phyloP scores from a whole-genome alignment of 202 grass and related monocot genomes.

The Digitaria exilis region DNA sequence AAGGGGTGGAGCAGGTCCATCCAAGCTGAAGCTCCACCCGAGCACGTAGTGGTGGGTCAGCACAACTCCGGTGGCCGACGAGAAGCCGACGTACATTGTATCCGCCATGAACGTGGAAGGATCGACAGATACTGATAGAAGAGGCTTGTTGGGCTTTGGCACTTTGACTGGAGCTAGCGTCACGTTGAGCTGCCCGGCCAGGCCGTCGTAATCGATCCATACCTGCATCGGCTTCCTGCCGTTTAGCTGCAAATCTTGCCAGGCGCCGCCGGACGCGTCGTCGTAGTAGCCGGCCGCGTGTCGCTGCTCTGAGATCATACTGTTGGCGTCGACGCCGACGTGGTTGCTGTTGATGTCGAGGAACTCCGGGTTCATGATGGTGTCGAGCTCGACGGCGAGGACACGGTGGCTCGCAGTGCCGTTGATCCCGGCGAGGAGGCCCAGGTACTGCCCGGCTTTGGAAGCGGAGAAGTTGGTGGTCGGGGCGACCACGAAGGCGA shows the following conservation, averaged over 20 bases:
- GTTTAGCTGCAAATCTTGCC: slow-evolving; percentile 20
- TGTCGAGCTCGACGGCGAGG: slow-evolving; percentile 48
- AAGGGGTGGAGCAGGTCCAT: slow-evolving; percentile 19
- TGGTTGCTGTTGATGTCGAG: slow-evolving; percentile 45
- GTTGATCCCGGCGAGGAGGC: slow-evolving; percentile 27
- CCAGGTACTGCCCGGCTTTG: slow-evolving; percentile 24
- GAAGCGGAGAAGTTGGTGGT: slow-evolving; percentile 31
- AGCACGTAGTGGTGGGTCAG: slow-evolving; percentile 35
- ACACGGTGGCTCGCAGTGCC: slow-evolving; percentile 16
- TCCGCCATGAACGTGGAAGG: slow-evolving; percentile 15
- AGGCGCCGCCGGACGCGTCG: neutral
- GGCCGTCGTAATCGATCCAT: slow-evolving; percentile 44
- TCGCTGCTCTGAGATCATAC: slow-evolving; percentile 1
- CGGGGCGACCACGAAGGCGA: slow-evolving; percentile 45
- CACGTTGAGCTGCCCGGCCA: slow-evolving; percentile 11
- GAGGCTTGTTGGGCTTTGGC: slow-evolving; percentile 37
- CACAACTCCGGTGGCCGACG: slow-evolving; percentile 6
- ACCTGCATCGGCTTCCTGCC: slow-evolving; percentile 43
- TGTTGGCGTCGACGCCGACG: slow-evolving; percentile 40
- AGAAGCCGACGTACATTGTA: slow-evolving; percentile 40
- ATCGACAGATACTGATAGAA: slow-evolving; percentile 36
- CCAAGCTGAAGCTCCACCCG: slow-evolving; percentile 52
- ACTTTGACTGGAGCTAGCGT: slow-evolving; percentile 1
- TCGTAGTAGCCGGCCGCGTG: slow-evolving; percentile 34
- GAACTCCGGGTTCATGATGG: slow-evolving; percentile 44